Conservation (phyloP, 1,139 yeast species). For the Geotrichum candidum region DNA sequence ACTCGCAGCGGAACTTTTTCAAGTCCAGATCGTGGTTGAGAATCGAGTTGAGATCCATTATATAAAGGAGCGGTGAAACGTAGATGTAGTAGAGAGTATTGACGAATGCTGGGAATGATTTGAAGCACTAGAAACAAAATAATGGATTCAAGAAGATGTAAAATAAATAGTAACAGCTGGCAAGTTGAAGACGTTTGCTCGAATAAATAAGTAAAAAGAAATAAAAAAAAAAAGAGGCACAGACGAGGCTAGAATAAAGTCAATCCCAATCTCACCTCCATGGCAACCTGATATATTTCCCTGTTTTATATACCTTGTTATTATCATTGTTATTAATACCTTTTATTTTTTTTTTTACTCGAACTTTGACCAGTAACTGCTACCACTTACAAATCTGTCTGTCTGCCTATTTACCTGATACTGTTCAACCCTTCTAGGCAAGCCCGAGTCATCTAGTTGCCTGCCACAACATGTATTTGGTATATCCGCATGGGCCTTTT, state of each 20-base stretch:
- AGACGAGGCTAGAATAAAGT: neutral
- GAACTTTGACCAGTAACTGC: too few species aligned
- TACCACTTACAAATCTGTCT: too few species aligned
- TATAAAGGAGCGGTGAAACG: neutral
- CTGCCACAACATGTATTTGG: too few species aligned
- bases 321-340: neutral
- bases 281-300: neutral
- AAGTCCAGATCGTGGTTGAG: slow-evolving; percentile 4
- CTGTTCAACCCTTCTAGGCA: too few species aligned
- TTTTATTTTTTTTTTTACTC: neutral
- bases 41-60: slow-evolving; percentile 11
- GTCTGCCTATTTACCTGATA: too few species aligned
- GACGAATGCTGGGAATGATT: neutral
- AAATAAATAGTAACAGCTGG: neutral
- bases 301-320: neutral
- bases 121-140: neutral
- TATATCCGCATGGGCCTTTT: too few species aligned
- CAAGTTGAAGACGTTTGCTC: neutral
- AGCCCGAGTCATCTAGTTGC: too few species aligned
- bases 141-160: neutral
- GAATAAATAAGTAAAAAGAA: neutral
- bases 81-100: neutral
- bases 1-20: slow-evolving; percentile 1
- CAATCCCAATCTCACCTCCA: neutral
- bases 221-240: neutral